Evolutionary conservation across 2,329 filamentous ascomycete genomes (phyloP).

Genomic region (Aspergillus candidus): DNA sequence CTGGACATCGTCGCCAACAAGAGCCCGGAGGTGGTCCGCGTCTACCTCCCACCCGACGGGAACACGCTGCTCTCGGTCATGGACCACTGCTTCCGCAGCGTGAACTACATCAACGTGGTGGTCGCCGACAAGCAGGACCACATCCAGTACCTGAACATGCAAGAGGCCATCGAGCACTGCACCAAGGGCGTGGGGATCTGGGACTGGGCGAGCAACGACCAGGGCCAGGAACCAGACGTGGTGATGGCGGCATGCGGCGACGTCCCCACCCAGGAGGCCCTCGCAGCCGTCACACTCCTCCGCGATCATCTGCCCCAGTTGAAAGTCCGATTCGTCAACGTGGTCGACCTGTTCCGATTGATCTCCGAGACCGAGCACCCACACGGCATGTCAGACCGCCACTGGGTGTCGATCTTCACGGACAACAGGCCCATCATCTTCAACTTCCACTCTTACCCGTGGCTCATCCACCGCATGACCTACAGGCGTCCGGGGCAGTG

Average conservation of each 20-base stretch:
- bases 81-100: slow-evolving; percentile 66
- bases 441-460: slow-evolving; percentile 81
- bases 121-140: slow-evolving; percentile 77
- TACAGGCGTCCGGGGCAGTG: slow-evolving; percentile 65
- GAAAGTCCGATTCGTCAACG: slow-evolving; percentile 73
- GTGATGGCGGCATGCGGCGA: slow-evolving; percentile 74
- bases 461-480: slow-evolving; percentile 69
- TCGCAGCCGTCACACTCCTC: slow-evolving; percentile 68
- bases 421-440: slow-evolving; percentile 67
- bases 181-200: slow-evolving; percentile 74
- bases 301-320: slow-evolving; percentile 65
- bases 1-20: slow-evolving; percentile 75
- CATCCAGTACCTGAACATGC: slow-evolving; percentile 68
- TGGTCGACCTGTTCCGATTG: slow-evolving; percentile 74
- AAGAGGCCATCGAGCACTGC: slow-evolving; percentile 67
- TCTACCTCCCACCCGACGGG: slow-evolving; percentile 73
- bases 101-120: slow-evolving; percentile 76
- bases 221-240: slow-evolving; percentile 62
- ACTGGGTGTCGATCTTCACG: slow-evolving; percentile 67
- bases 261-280: slow-evolving; percentile 65
- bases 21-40: slow-evolving; percentile 70
- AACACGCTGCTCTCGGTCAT: slow-evolving; percentile 71
- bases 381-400: slow-evolving; percentile 61
- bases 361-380: slow-evolving; percentile 65
- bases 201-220: slow-evolving; percentile 69